Percentiles rank a stretch among this genome's conserved stretches.
phyloP scores from a whole-genome alignment of 2,329 filamentous ascomycete species.

The Elsinoe australis region DNA sequence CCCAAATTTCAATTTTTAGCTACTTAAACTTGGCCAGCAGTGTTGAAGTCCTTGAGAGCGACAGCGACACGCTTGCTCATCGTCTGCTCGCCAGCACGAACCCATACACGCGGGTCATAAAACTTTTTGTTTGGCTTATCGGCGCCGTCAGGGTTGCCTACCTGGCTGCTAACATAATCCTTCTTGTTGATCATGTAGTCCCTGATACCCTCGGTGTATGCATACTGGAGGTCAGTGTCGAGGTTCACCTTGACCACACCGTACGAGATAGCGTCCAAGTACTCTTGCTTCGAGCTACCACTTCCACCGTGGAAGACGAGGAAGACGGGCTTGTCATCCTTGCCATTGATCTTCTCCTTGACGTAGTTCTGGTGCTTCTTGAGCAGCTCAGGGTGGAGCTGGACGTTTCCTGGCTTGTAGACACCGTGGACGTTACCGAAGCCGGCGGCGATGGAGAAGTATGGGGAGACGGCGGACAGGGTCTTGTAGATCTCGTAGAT shows the following conservation, averaged over 20 bases:
- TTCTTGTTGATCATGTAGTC: slow-evolving; percentile 93
- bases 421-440: slow-evolving; percentile 99
- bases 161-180: slow-evolving; percentile 78
- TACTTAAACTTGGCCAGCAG: slow-evolving; percentile 63
- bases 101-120: slow-evolving; percentile 80
- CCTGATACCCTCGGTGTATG: slow-evolving; percentile 84
- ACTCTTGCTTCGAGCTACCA: slow-evolving; percentile 85
- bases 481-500: slow-evolving; percentile 87
- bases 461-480: slow-evolving; percentile 76
- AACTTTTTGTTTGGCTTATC: slow-evolving; percentile 98
- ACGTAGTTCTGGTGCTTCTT: slow-evolving; percentile 93
- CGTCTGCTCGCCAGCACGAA: slow-evolving; percentile 93
- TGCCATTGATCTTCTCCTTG: slow-evolving; percentile 64
- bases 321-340: slow-evolving; percentile 87
- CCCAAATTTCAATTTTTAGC: neutral
- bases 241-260: slow-evolving; percentile 99
- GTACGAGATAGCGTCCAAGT: slow-evolving; percentile 75
- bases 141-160: slow-evolving; percentile 90
- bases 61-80: slow-evolving; percentile 75
- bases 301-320: slow-evolving; percentile 99
- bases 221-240: slow-evolving; percentile 95
- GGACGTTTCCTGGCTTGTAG: slow-evolving; percentile 97
- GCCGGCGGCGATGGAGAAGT: slow-evolving; percentile 96
- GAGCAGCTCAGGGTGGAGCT: slow-evolving; percentile 90
- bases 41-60: slow-evolving; percentile 88